Evolutionary conservation across 164 flowering plant genomes (phyloP).

Genomic region (Magnolia kwangsiensis): DNA sequence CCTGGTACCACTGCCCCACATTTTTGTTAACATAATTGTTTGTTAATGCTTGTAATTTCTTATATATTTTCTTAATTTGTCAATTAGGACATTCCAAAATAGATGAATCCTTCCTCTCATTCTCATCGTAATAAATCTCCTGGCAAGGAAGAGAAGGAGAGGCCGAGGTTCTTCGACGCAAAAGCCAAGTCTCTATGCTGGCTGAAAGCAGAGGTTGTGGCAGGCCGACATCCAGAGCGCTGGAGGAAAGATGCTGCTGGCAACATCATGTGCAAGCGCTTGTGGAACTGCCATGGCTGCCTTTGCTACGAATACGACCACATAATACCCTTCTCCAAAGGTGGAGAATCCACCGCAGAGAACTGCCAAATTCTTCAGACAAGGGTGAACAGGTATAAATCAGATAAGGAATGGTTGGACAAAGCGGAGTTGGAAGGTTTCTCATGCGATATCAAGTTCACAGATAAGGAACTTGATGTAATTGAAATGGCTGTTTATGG

Average conservation of each 20-base stretch:
- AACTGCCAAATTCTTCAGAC: constrained; percentile 96
- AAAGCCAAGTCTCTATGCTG: constrained; percentile 69
- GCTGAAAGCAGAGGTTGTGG: constrained; percentile 63
- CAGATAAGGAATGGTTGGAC: constrained; percentile 60
- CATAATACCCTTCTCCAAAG: constrained; percentile 94
- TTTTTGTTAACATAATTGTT: too few species aligned
- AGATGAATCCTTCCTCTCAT: background rate
- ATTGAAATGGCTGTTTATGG: constrained; percentile 99
- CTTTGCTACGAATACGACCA: constrained; percentile 98
- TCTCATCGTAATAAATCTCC: background rate
- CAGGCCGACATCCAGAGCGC: constrained; percentile 89
- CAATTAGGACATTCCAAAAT: too few species aligned
- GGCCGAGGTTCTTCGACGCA: constrained; percentile 74
- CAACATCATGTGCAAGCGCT: constrained; percentile 93
- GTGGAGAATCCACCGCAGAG: constrained; percentile 74
- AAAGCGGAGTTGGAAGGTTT: constrained; percentile 49
- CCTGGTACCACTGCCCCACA: too few species aligned
- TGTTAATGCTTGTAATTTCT: too few species aligned
- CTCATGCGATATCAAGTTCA: constrained; percentile 68
- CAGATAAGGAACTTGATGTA: constrained; percentile 89
- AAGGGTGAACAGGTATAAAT: constrained; percentile 82
- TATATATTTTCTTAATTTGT: too few species aligned
- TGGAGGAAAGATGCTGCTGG: constrained; percentile 98
- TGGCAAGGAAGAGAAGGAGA: constrained; percentile 25
- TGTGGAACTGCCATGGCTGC: constrained; percentile 86